Percentiles rank a stretch among this genome's conserved stretches.
Conservation (phyloP, 306 rosid species). For the barrel medic (Medicago truncatula) region MtrunA17r5.0-ANR NC_053042.1:10113001-10113500, state of each 20-base stretch:
- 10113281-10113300: neutral
- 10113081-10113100: constrained; percentile 13
- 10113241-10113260: constrained; percentile 14
- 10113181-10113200: neutral
- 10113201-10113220: constrained; percentile 6
- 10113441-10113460: too few species aligned
- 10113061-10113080: neutral
- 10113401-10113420: too few species aligned
- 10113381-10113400: neutral
- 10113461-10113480: too few species aligned
- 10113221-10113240: constrained; percentile 1
- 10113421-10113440: too few species aligned
- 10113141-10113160: neutral
- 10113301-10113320: neutral
- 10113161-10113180: neutral
- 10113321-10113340: neutral
- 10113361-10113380: neutral
- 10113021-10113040: neutral
- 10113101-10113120: neutral
- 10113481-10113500: too few species aligned
- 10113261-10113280: neutral
- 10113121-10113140: neutral
- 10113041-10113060: neutral
- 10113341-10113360: neutral
- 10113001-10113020: constrained; percentile 8